Evolutionary conservation across 345 rosid genomes (phyloP), one percentile per base, ranked within the genome.

Genomic region (Hibiscus mutabilis): DNA sequence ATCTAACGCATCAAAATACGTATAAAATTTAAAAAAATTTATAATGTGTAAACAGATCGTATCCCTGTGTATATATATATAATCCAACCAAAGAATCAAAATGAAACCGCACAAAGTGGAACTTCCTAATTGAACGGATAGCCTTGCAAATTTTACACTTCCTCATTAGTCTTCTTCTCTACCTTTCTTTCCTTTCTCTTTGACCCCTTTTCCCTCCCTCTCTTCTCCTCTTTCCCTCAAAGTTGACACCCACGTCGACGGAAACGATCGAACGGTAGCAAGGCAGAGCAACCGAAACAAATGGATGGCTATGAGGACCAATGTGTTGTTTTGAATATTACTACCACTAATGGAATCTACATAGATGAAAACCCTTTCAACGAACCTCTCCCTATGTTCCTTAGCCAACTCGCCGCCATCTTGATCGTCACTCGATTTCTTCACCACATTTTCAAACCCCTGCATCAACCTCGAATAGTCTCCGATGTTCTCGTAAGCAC

Each of bases 301-400:
- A 27, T 56, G 47, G 53, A 29, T 25, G 25, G 25, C 27, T 19
- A 6, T 0, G 25, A 21, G 24, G 24, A 22, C 19, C 60, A 22
- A 19, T 82, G 83, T 31, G 60, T 70, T 3, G 5, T 77, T 21
- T 71, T 82, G 60, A 77, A 82, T 24, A 70, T 82, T 24, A 77
- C 81, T n/a, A 44, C 64, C 6, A n/a, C 2, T 10, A 79, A 77
- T 73, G 81, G 83, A 59, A 47, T 78, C 24, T 78, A 82, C 79
- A 73, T 51, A 21, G 55, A 63, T 13, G 71, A 83, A 3, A 80
- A 80, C 58, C 80, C 84, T 6, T 69, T 80, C 51, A 15, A 21
- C 12, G 77, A 71, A 19, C 31, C 80, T 24, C 51, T 78, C 22
- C 82, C 82, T 63, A 46, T 60, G 7, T 71, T 83, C 3, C 5